Conservation (phyloP, 345 rosid species). For the Populus alba region DNA sequence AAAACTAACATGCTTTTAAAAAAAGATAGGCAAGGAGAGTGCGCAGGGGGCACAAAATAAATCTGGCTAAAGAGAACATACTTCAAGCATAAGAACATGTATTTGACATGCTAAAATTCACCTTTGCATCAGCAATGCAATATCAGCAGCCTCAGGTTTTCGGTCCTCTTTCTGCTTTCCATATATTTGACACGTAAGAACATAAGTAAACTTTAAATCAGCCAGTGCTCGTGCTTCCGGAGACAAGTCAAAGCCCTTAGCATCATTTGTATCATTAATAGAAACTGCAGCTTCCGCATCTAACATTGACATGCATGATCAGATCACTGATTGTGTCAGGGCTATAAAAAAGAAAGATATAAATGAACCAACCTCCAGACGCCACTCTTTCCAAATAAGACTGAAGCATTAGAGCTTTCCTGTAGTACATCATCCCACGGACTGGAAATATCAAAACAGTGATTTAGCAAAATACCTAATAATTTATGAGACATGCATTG, state of each 20-base stretch:
- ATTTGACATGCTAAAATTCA: constrained; percentile 16
- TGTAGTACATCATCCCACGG: constrained; percentile 99
- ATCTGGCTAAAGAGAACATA: too few relatives aligned
- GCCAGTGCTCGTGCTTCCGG: constrained; percentile 90
- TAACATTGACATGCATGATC: constrained; percentile 31
- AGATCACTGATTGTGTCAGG: constrained; percentile 18
- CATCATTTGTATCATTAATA: constrained; percentile 48
- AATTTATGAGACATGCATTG: neutral
- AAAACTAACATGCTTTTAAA: neutral
- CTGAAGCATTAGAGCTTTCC: constrained; percentile 97
- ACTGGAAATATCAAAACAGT: constrained; percentile 45
- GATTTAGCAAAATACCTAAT: neutral
- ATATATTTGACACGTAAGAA: constrained; percentile 93
- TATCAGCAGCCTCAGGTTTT: constrained; percentile 89
- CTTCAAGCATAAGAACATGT: too few relatives aligned
- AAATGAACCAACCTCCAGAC: constrained; percentile 55
- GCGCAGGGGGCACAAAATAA: too few relatives aligned
- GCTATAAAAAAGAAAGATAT: constrained; percentile 7
- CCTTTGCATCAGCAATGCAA: constrained; percentile 95
- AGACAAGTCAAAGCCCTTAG: constrained; percentile 83
- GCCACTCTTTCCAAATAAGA: constrained; percentile 68
- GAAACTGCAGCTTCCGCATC: constrained; percentile 63
- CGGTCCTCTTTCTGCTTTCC: constrained; percentile 95
- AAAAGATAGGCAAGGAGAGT: neutral
- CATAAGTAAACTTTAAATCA: constrained; percentile 90